Conservation (phyloP, 2,329 filamentous ascomycete species). For the Trichoderma koningii region DNA sequence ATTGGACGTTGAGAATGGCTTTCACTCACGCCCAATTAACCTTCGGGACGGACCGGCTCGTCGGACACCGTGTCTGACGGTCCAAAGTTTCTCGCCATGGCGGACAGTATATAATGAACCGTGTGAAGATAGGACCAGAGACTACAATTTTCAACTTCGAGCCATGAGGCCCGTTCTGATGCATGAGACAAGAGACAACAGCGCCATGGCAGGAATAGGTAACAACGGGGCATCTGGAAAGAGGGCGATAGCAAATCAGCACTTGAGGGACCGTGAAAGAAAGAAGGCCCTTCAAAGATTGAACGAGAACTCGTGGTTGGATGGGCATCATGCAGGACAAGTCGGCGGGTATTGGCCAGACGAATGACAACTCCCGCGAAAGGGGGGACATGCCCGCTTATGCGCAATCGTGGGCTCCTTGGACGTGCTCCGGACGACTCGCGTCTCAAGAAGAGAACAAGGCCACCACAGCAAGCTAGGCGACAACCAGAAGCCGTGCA, state of each 20-base stretch:
- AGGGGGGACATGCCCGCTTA: background rate
- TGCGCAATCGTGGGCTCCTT: background rate
- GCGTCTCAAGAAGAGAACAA: background rate
- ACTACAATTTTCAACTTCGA: background rate
- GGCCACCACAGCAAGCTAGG: background rate
- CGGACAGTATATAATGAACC: background rate
- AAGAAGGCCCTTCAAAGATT: background rate
- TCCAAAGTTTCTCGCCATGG: slow-evolving; percentile 4
- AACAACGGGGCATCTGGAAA: background rate
- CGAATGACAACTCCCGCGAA: background rate
- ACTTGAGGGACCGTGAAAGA: background rate
- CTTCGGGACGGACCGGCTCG: slow-evolving; percentile 25
- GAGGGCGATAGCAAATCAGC: background rate
- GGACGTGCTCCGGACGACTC: background rate
- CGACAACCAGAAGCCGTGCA: slow-evolving; percentile 5
- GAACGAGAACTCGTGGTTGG: background rate
- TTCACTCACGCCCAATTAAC: background rate
- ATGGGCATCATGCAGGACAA: background rate
- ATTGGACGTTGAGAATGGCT: slow-evolving; percentile 7
- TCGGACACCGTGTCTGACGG: slow-evolving; percentile 8
- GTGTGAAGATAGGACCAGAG: background rate
- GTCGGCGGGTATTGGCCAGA: background rate
- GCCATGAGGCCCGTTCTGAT: background rate
- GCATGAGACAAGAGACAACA: background rate
- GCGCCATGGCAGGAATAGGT: background rate